Evolutionary conservation across 73 alveolate genomes (phyloP).

Genomic region (Paraurostyla sp.): DNA sequence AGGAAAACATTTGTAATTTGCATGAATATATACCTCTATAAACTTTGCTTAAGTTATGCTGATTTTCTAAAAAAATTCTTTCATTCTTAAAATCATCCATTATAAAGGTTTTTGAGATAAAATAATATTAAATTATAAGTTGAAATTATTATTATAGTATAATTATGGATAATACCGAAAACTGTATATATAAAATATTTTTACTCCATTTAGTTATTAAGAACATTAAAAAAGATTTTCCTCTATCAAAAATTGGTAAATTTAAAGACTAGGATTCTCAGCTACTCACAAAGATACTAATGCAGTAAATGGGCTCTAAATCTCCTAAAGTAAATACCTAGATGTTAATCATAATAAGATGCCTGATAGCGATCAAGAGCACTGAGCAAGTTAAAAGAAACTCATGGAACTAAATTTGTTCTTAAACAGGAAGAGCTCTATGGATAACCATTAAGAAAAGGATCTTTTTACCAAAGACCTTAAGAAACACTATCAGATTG

Average conservation of each 20-base stretch:
- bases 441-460: neutral
- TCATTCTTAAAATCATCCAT: neutral
- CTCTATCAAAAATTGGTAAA: neutral
- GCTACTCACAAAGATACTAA: neutral
- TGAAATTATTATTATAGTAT: neutral
- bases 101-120: neutral
- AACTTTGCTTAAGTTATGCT: neutral
- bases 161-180: neutral
- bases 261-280: neutral
- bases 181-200: neutral
- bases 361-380: neutral
- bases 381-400: neutral
- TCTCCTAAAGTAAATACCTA: no score
- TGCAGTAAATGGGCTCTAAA: no score
- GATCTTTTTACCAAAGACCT: neutral
- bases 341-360: no score
- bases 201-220: neutral
- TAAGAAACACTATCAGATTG: neutral
- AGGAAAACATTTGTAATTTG: neutral
- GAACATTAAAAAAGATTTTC: neutral
- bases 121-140: neutral
- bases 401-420: neutral
- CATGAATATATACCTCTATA: neutral
- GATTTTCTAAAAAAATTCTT: neutral
- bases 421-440: neutral